Conservation (phyloP, 2,329 filamentous ascomycete genomes). For the Fusarium sp. region DNA sequence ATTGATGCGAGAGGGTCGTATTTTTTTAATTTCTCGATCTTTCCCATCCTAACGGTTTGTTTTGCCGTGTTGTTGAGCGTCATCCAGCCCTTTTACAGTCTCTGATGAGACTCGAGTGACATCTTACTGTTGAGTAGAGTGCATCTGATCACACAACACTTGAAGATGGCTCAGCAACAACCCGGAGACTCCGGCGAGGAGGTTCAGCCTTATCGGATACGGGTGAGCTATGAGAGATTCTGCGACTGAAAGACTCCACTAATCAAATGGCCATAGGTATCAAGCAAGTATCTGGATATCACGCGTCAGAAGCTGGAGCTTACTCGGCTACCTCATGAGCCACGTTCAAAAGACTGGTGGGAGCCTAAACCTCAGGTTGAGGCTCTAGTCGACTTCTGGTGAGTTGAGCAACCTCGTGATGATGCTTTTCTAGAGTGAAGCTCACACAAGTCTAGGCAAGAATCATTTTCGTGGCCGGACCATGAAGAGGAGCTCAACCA, state of each 20-base stretch:
- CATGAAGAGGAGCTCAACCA: conserved; percentile 72
- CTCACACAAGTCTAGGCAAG: conserved; percentile 65
- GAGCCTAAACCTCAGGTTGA: conserved; percentile 74
- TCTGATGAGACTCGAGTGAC: conserved; percentile 1
- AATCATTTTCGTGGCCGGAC: conserved; percentile 75
- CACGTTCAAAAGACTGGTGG: conserved; percentile 67
- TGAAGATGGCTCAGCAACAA: conserved; percentile 40
- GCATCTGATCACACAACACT: conserved; percentile 12
- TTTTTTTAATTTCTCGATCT: conserved; percentile 32
- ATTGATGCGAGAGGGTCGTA: conserved; percentile 24
- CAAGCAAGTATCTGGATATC: conserved; percentile 76
- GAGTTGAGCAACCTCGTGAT: conserved; percentile 42
- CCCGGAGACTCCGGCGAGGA: conserved; percentile 56
- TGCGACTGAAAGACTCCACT: conserved; percentile 41
- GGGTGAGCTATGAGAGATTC: conserved; percentile 62
- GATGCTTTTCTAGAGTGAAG: not conserved
- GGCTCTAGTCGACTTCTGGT: conserved; percentile 77
- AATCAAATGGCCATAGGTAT: conserved; percentile 64
- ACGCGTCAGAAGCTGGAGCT: conserved; percentile 78
- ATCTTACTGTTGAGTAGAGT: conserved; percentile 9
- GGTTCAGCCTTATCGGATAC: conserved; percentile 69
- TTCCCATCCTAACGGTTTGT: conserved; percentile 9
- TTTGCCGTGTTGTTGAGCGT: conserved; percentile 13
- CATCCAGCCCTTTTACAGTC: conserved; percentile 1
- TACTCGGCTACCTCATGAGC: conserved; percentile 74